Conservation (phyloP, 148 eudicot species). For the Salicornia ramosissima region DNA sequence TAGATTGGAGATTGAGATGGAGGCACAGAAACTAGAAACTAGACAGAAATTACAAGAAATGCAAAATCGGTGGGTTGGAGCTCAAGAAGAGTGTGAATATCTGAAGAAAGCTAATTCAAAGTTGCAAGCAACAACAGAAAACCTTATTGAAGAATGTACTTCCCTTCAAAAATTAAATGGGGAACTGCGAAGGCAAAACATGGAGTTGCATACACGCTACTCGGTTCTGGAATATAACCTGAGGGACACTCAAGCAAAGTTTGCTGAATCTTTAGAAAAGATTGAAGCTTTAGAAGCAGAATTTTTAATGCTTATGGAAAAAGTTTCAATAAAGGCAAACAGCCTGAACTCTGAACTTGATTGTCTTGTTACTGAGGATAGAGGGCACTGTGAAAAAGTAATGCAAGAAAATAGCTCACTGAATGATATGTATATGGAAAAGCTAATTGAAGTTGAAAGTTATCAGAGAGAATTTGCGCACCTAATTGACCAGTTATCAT, state of each 20-base stretch:
- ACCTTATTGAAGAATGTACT: slow-evolving; percentile 47
- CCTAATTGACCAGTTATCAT: slow-evolving; percentile 50
- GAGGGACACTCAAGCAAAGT: slow-evolving; percentile 34
- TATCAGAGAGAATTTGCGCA: slow-evolving; percentile 58
- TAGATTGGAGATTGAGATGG: slow-evolving; percentile 42
- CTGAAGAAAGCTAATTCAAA: slow-evolving; percentile 53
- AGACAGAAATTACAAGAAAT: slow-evolving; percentile 44
- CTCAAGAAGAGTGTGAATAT: slow-evolving; percentile 61
- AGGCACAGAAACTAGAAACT: slow-evolving; percentile 38
- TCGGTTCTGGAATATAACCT: slow-evolving; percentile 46
- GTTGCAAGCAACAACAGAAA: slow-evolving; percentile 46
- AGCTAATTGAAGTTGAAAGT: slow-evolving; percentile 52
- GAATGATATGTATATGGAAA: slow-evolving; percentile 43
- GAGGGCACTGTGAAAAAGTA: slow-evolving; percentile 48
- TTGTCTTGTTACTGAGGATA: slow-evolving; percentile 48
- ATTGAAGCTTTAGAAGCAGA: slow-evolving; percentile 54
- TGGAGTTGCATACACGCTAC: slow-evolving; percentile 41
- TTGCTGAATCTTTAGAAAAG: slow-evolving; percentile 39
- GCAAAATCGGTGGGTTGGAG: slow-evolving; percentile 41
- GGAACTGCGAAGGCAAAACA: slow-evolving; percentile 51
- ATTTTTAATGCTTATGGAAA: slow-evolving; percentile 44
- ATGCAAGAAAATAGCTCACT: slow-evolving; percentile 39
- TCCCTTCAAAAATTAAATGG: slow-evolving; percentile 53
- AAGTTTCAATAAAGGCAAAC: slow-evolving; percentile 52
- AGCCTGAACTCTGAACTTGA: slow-evolving; percentile 53